phyloP scores from a whole-genome alignment of 306 rosid genomes.

The Malus asiatica region DNA sequence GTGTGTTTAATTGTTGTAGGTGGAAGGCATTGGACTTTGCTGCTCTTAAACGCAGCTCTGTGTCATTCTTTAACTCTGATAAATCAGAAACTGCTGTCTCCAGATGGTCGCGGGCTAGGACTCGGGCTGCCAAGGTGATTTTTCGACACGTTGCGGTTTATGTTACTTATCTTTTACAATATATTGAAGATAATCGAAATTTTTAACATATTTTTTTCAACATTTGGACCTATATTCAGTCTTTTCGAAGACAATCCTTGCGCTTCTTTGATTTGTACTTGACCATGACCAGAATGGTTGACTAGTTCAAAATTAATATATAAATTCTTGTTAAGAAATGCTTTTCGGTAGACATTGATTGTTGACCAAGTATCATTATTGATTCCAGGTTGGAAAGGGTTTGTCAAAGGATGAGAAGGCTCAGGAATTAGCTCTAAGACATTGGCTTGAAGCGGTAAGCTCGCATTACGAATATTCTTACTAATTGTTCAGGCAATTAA shows the following conservation, averaged over 20 bases:
- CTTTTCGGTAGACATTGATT: background rate
- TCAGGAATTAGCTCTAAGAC: slow-evolving; percentile 62
- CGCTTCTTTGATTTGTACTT: slow-evolving; percentile 8
- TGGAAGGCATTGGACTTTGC: slow-evolving; percentile 79
- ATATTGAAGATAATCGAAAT: background rate
- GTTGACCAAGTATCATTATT: background rate
- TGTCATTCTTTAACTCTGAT: slow-evolving; percentile 47
- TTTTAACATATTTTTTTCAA: background rate
- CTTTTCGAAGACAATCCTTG: background rate
- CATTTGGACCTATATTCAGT: slow-evolving; percentile 3
- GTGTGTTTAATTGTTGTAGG: slow-evolving; percentile 31
- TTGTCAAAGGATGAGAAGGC: slow-evolving; percentile 76
- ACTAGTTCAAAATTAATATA: slow-evolving; percentile 16
- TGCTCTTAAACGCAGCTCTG: slow-evolving; percentile 38
- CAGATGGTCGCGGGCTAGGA: slow-evolving; percentile 74
- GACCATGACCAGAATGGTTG: slow-evolving; percentile 25
- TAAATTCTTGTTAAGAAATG: slow-evolving; percentile 1
- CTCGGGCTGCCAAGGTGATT: slow-evolving; percentile 78
- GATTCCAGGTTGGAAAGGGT: slow-evolving; percentile 83
- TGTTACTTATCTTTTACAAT: background rate
- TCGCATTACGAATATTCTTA: background rate
- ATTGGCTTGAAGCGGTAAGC: slow-evolving; percentile 97
- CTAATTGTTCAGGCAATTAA: no score
- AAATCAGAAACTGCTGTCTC: slow-evolving; percentile 63
- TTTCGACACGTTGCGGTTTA: background rate